Conservation (phyloP, 1,139 yeast species). For the Suhomyces choctaworum region DNA sequence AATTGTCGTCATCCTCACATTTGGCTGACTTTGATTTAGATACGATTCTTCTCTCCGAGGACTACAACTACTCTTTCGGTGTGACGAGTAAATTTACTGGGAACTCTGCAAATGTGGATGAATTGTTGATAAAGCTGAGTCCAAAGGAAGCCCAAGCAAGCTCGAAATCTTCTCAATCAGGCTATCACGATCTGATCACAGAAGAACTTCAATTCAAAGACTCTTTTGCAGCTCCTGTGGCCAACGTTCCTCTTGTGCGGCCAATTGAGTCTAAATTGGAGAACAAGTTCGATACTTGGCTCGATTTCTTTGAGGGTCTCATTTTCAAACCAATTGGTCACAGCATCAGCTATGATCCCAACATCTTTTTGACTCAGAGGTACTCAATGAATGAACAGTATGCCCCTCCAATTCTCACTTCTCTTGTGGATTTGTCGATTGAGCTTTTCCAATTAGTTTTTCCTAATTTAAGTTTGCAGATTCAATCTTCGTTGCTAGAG, state of each 20-base stretch:
- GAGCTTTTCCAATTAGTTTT: conserved; percentile 72
- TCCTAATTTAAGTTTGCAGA: conserved; percentile 72
- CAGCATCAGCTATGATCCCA: conserved; percentile 39
- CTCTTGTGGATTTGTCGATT: conserved; percentile 74
- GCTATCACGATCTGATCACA: conserved; percentile 4
- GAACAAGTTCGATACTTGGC: conserved; percentile 25
- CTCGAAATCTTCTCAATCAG: neutral
- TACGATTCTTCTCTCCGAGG: conserved; percentile 31
- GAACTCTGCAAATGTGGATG: conserved; percentile 25
- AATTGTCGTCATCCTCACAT: conserved; percentile 15
- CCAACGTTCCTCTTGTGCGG: neutral
- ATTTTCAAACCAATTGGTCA: conserved; percentile 28
- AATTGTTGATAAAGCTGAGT: conserved; percentile 22
- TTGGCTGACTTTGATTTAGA: conserved; percentile 27
- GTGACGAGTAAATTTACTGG: conserved; percentile 38
- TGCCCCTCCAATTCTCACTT: conserved; percentile 43
- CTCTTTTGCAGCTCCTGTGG: conserved; percentile 1
- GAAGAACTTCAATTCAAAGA: conserved; percentile 10
- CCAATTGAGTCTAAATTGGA: conserved; percentile 11
- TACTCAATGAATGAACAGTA: conserved; percentile 28
- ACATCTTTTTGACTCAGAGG: conserved; percentile 27
- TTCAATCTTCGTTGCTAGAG: conserved; percentile 84
- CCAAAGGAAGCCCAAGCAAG: neutral
- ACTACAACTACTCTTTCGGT: conserved; percentile 40
- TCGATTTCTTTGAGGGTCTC: conserved; percentile 32